Evolutionary conservation across 2,329 filamentous ascomycete genomes (phyloP), one percentile per base, ranked within the genome.

Genomic region (Fusarium redolens): DNA sequence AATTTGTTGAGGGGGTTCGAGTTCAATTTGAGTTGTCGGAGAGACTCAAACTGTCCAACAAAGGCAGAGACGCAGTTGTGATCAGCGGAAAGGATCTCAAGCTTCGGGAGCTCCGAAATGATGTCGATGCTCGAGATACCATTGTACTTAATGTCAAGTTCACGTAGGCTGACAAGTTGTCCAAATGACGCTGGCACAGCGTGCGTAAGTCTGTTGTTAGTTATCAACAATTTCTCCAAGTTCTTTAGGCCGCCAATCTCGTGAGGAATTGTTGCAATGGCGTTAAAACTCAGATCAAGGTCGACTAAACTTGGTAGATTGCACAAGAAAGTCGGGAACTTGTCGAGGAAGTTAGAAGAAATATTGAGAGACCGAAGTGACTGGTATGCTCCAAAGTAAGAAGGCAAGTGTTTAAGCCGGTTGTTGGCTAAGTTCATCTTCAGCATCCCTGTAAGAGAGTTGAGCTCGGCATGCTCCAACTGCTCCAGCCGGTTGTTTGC

Each of bases 351-450:
- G 81, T 99, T 99, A 3, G 96, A 99, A 2, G 96, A 97, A 54
- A 99, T 87, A 78, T 97, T 98, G 66, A 99, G 85, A 72, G 91
- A 96, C 70, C 96, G 89, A 69, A 99, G 85, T 9, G 90, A 88
- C 69, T 89, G 90, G 81, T 97, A 99, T 25, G 90, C 88, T 28
- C 91, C 92, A 81, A 99, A 98, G 77, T 96, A 96, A 4, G 88
- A 82, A 1, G 96, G 96, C 3, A 99, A 85, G 57, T 88, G 87
- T 37, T 90, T 93, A 25, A 99, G 85, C 67, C 93, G 92, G 81
- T 99, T 99, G 83, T 98, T 99, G 70, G 96, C 94, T 73, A 99
- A 85, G 78, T 96, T 97, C 76, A 99, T 88, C 81, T 96, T 97
- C 65, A 97, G 88, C 41, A 99, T 85, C 28, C 92, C 92, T 25